Percentiles rank a stretch among this genome's conserved stretches.
Conservation (phyloP, 106 monocot genomes). For the Alisma plantagoaquatica region DNA sequence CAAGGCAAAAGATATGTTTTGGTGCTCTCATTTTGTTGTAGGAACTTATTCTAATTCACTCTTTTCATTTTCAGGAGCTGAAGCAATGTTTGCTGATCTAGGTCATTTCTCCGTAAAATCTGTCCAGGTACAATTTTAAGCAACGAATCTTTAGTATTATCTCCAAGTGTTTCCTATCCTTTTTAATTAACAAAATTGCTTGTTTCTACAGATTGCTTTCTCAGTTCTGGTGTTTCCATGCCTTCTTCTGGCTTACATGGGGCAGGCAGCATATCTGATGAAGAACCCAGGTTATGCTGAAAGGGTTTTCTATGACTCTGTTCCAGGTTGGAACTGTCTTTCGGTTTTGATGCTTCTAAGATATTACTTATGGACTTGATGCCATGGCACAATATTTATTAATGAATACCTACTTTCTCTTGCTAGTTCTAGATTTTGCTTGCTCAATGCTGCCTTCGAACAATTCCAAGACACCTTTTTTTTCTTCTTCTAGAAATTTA, state of each 20-base stretch:
- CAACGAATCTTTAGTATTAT: background rate
- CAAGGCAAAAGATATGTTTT: too few relatives aligned
- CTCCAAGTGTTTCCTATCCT: background rate
- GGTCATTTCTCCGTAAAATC: slow-evolving; percentile 83
- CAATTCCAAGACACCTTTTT: too few relatives aligned
- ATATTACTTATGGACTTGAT: too few relatives aligned
- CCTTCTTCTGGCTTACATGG: slow-evolving; percentile 78
- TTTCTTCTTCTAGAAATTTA: too few relatives aligned
- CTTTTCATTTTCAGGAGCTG: slow-evolving; percentile 47
- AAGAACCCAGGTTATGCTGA: slow-evolving; percentile 48
- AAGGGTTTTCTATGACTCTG: slow-evolving; percentile 82
- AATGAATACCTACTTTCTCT: too few relatives aligned
- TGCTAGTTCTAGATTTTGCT: too few relatives aligned
- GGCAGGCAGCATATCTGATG: slow-evolving; percentile 83
- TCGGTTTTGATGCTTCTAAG: too few relatives aligned
- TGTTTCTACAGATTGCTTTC: slow-evolving; percentile 60
- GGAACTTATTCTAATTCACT: too few relatives aligned
- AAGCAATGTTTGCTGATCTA: slow-evolving; percentile 94
- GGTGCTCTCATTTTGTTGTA: too few relatives aligned
- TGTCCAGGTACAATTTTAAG: slow-evolving; percentile 40
- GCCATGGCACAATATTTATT: too few relatives aligned
- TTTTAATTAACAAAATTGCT: background rate
- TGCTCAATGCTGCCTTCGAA: too few relatives aligned
- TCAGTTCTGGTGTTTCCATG: slow-evolving; percentile 77
- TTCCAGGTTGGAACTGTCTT: slow-evolving; percentile 60